A percentile compares a stretch with the other conserved stretches of the same genome.
These are phyloP conservation scores for Ulmus americana DNA, from an alignment of 331 rosid species.

Conservation along the genomic window DNA sequence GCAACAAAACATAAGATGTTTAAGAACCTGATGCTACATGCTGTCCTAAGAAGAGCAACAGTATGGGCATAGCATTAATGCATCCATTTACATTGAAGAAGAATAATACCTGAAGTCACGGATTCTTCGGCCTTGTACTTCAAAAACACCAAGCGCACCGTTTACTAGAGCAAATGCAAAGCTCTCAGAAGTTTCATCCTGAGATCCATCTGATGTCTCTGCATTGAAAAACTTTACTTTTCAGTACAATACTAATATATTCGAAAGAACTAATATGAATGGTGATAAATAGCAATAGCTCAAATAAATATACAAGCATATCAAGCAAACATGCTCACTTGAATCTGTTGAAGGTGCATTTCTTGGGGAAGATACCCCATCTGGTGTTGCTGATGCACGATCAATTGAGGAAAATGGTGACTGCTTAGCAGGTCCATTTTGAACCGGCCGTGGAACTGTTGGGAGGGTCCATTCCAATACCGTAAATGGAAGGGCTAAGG, in stretches of 20 bases:
- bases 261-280: constrained; percentile 14
- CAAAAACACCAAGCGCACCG: constrained; percentile 98
- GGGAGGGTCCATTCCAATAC: constrained; percentile 99
- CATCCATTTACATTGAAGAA: constrained; percentile 16
- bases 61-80: background rate
- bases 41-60: background rate
- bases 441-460: constrained; percentile 66
- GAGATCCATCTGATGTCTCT: constrained; percentile 75
- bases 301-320: constrained; percentile 18
- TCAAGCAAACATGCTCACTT: constrained; percentile 48
- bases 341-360: constrained; percentile 50
- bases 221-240: constrained; percentile 28
- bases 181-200: constrained; percentile 84
- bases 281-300: constrained; percentile 21
- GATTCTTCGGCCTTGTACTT: constrained; percentile 86
- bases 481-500: constrained; percentile 99
- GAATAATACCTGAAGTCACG: constrained; percentile 81
- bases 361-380: constrained; percentile 42
- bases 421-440: constrained; percentile 35
- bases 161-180: constrained; percentile 91
- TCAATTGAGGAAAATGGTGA: constrained; percentile 36
- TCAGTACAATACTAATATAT: constrained; percentile 19
- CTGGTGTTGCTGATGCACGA: constrained; percentile 36
- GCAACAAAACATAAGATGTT: background rate
- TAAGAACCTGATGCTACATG: background rate